phyloP scores from a whole-genome alignment of 2,329 filamentous ascomycete species.

The Fusarium sp. region DNA sequence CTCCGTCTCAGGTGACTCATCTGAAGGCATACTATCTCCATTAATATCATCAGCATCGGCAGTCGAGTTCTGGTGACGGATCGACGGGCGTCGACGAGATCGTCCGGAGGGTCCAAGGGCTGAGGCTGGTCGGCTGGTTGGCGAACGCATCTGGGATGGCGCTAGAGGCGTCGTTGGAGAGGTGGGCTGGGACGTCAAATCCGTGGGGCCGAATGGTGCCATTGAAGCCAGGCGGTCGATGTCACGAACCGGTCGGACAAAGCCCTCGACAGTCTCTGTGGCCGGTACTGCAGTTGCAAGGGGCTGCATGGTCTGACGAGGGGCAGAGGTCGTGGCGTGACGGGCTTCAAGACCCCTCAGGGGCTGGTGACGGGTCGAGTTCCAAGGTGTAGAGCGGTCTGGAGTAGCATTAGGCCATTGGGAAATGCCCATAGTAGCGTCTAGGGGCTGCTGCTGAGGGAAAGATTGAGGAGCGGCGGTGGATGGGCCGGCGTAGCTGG shows the following conservation, averaged over 20 bases:
- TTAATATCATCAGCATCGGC: conserved; percentile 88
- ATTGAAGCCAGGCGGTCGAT: conserved; percentile 85
- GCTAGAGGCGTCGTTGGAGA: conserved; percentile 87
- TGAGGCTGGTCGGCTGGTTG: conserved; percentile 63
- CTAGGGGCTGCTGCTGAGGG: conserved; percentile 33
- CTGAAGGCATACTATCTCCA: conserved; percentile 82
- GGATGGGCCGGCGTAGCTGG: conserved; percentile 53
- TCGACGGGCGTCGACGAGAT: conserved; percentile 78
- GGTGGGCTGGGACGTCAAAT: conserved; percentile 85
- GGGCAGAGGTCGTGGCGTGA: conserved; percentile 59
- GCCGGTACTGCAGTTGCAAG: conserved; percentile 72
- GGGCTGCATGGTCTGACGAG: conserved; percentile 64
- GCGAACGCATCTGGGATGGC: conserved; percentile 66
- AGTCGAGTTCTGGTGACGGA: conserved; percentile 91
- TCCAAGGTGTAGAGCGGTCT: conserved; percentile 38
- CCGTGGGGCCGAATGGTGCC: conserved; percentile 72
- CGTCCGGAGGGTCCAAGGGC: conserved; percentile 62
- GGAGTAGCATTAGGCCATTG: conserved; percentile 38
- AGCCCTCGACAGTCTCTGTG: conserved; percentile 75
- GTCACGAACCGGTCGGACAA: conserved; percentile 83
- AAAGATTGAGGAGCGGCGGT: conserved; percentile 37
- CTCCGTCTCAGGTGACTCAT: conserved; percentile 78
- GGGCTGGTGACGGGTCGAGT: conserved; percentile 57
- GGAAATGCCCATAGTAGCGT: conserved; percentile 37
- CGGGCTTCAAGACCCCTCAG: conserved; percentile 62